Percentiles rank a stretch among this genome's conserved stretches.
Conservation (phyloP, 352 stramenopile species). For the Pythium dissotocum region DNA sequence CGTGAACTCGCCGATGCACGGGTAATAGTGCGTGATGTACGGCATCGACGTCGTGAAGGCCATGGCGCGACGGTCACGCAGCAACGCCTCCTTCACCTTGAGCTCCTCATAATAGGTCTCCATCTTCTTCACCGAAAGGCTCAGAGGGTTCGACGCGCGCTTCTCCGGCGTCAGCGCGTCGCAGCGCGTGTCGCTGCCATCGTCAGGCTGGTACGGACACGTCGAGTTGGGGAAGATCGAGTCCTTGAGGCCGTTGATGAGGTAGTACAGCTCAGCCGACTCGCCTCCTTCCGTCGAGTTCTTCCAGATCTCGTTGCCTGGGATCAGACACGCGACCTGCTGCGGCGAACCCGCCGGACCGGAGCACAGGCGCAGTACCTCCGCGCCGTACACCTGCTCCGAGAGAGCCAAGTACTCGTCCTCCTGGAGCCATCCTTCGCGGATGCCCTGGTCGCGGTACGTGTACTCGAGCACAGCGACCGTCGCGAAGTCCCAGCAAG, state of each 20-base stretch:
- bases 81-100: conserved; percentile 43
- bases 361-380: conserved; percentile 58
- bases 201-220: conserved; percentile 46
- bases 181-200: conserved; percentile 52
- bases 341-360: conserved; percentile 47
- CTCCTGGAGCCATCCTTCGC: conserved; percentile 46
- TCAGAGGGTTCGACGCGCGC: conserved; percentile 48
- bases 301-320: conserved; percentile 60
- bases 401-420: conserved; percentile 64
- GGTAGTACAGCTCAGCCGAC: conserved; percentile 45
- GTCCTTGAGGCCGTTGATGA: conserved; percentile 53
- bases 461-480: conserved; percentile 66
- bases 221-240: conserved; percentile 52
- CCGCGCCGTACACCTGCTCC: conserved; percentile 64
- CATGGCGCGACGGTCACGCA: conserved; percentile 48
- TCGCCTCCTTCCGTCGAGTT: conserved; percentile 70
- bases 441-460: conserved; percentile 62
- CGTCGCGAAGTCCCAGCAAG: conserved; percentile 71
- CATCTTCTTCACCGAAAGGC: conserved; percentile 46
- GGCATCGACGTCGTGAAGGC: conserved; percentile 55
- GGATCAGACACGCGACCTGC: conserved; percentile 60
- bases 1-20: conserved; percentile 52
- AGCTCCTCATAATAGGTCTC: conserved; percentile 43
- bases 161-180: conserved; percentile 36
- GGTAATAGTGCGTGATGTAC: conserved; percentile 64